Percentiles rank a stretch among this genome's conserved stretches.
Evolutionary conservation across 208 protist genomes (phyloP).

Genomic region (Strigomonas galati): DNA sequence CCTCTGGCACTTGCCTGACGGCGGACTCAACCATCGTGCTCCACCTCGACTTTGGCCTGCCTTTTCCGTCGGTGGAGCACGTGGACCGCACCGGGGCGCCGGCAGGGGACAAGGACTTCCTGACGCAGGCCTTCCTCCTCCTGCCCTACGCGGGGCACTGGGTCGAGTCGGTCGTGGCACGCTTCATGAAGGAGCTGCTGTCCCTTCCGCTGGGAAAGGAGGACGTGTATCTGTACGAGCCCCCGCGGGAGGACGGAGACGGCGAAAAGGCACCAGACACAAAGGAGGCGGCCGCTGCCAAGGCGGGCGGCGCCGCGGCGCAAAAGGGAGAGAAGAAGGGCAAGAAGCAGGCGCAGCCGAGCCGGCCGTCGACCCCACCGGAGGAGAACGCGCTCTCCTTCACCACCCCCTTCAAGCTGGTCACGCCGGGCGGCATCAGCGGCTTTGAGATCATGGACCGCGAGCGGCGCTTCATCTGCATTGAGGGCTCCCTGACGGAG

Average conservation of each 20-base stretch:
- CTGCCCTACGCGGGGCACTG: constrained; percentile 68
- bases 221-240: constrained; percentile 33
- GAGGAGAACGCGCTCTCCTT: constrained; percentile 26
- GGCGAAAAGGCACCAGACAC: neutral
- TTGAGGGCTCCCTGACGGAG: constrained; percentile 73
- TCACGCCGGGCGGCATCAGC: constrained; percentile 73
- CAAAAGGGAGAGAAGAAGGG: constrained; percentile 9
- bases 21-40: constrained; percentile 40
- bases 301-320: constrained; percentile 10
- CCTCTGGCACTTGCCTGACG: constrained; percentile 42
- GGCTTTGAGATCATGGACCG: constrained; percentile 87
- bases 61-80: constrained; percentile 51
- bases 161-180: constrained; percentile 32
- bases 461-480: constrained; percentile 55
- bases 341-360: constrained; percentile 23
- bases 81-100: constrained; percentile 41
- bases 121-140: constrained; percentile 61
- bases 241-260: constrained; percentile 19
- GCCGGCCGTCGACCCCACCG: constrained; percentile 9
- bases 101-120: constrained; percentile 27
- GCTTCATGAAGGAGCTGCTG: constrained; percentile 38
- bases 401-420: constrained; percentile 43
- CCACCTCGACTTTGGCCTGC: constrained; percentile 59
- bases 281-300: constrained; percentile 3
- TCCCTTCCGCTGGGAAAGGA: constrained; percentile 7